phyloP scores from a whole-genome alignment of 768 basidiomycete genomes.

The Amyloporia xantha region DNA sequence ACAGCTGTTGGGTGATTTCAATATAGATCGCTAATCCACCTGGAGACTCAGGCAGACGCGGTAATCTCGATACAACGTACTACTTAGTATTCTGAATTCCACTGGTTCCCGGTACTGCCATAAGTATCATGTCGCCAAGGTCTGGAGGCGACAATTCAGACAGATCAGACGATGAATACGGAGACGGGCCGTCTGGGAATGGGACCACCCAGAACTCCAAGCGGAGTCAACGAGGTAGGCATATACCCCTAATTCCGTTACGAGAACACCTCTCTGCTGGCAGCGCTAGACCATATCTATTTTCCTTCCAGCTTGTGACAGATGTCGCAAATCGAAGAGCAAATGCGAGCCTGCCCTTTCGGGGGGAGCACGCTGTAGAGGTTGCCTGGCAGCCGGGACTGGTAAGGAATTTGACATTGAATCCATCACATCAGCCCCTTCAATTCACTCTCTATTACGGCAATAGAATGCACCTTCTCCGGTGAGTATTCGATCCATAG shows the following conservation, averaged over 20 bases:
- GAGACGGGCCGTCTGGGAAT: not conserved
- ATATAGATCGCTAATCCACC: too few relatives aligned
- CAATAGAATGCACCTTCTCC: constrained; percentile 41
- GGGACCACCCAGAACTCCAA: not conserved
- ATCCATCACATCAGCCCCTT: not conserved
- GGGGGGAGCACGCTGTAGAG: constrained; percentile 52
- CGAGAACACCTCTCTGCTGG: too few relatives aligned
- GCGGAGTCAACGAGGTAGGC: not conserved
- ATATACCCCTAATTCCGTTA: not conserved
- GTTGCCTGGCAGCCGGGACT: constrained; percentile 42
- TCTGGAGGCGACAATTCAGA: not conserved
- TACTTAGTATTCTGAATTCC: not conserved
- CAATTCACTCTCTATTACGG: too few relatives aligned
- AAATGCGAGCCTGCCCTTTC: constrained; percentile 72
- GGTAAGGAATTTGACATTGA: constrained; percentile 1
- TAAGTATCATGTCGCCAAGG: not conserved
- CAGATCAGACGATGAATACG: constrained; percentile 1
- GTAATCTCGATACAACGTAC: too few relatives aligned
- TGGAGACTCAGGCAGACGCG: too few relatives aligned
- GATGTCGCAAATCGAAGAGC: constrained; percentile 82
- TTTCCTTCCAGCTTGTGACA: constrained; percentile 66
- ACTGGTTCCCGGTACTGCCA: not conserved
- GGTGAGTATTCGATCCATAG: constrained; percentile 35
- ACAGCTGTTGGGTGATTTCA: too few relatives aligned
- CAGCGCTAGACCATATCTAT: not conserved